These are phyloP conservation scores for Aspergillaceae sp. DNA, from an alignment of 2,329 filamentous ascomycete species.

Conservation along the genomic window DNA sequence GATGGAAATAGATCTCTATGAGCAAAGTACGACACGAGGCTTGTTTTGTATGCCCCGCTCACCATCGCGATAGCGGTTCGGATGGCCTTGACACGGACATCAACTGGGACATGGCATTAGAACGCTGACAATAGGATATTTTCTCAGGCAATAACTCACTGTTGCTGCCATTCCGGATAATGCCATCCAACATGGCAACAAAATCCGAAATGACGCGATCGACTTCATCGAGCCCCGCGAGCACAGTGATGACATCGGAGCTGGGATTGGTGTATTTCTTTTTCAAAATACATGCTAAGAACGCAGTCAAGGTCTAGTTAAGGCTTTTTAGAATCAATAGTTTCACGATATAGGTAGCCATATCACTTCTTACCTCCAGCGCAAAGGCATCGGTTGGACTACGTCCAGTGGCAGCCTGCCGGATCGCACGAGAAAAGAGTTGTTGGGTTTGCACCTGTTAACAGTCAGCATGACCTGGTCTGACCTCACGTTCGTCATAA, in stretches of 20 bases:
- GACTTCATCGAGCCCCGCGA: conserved; percentile 81
- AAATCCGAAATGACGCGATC: conserved; percentile 84
- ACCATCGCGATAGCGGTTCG: conserved; percentile 74
- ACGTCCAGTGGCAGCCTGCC: conserved; percentile 53
- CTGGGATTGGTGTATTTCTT: conserved; percentile 95
- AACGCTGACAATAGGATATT: background rate
- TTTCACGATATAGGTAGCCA: conserved; percentile 11
- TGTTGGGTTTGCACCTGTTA: conserved; percentile 59
- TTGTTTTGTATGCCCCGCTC: conserved; percentile 92
- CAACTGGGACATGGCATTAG: conserved; percentile 45
- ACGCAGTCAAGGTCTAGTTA: conserved; percentile 73
- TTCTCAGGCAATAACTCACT: conserved; percentile 43
- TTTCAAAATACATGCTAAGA: conserved; percentile 69
- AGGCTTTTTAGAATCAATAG: conserved; percentile 31
- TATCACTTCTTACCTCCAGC: conserved; percentile 58
- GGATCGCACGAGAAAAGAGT: conserved; percentile 66
- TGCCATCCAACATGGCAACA: conserved; percentile 69
- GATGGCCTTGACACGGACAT: conserved; percentile 69
- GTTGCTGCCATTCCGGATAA: conserved; percentile 66
- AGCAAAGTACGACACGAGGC: conserved; percentile 86
- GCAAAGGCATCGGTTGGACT: conserved; percentile 65
- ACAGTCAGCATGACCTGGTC: conserved; percentile 9
- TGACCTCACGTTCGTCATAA: no score
- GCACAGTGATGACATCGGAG: conserved; percentile 82
- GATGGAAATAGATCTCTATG: conserved; percentile 90